Percentiles rank a stretch among this genome's conserved stretches.
phyloP scores from a whole-genome alignment of 441 rosid species.

The Populus tomentosa region DNA sequence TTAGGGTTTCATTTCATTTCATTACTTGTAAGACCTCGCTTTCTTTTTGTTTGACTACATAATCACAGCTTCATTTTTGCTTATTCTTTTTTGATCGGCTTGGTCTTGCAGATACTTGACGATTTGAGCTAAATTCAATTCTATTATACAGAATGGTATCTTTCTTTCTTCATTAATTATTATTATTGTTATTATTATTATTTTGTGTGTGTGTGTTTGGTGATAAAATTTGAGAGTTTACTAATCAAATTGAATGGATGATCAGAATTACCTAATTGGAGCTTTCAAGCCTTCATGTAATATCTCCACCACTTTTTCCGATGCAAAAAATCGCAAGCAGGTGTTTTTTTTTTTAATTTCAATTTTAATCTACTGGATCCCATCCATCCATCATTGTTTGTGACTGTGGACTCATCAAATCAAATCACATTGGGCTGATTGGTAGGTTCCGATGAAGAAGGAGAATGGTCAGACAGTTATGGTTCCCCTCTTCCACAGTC shows the following conservation, averaged over 20 bases:
- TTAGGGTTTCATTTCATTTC: not conserved
- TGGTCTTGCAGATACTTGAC: not conserved
- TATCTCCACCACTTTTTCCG: conserved; percentile 62
- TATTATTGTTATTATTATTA: not conserved
- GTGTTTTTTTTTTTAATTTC: conserved; percentile 24
- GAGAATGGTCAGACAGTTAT: conserved; percentile 83
- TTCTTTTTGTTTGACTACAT: not conserved
- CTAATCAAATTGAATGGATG: not conserved
- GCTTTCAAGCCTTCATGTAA: conserved; percentile 95
- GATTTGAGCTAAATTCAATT: not conserved
- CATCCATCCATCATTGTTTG: not conserved
- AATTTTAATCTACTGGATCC: not conserved
- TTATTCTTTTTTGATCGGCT: not conserved
- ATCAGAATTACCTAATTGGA: conserved; percentile 85
- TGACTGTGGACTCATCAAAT: conserved; percentile 1
- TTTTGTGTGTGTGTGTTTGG: not conserved
- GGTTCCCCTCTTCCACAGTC: conserved; percentile 92
- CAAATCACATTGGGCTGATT: not conserved
- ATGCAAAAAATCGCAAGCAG: conserved; percentile 90
- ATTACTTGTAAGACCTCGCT: not conserved
- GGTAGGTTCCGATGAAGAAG: conserved; percentile 86
- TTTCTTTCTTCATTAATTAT: not conserved
- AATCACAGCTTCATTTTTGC: not conserved
- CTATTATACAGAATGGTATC: not conserved
- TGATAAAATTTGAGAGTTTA: not conserved